These are phyloP conservation scores for Coemansia guatemalensis DNA, from an alignment of 192 early-diverging fungal species.

Conservation along the genomic window DNA sequence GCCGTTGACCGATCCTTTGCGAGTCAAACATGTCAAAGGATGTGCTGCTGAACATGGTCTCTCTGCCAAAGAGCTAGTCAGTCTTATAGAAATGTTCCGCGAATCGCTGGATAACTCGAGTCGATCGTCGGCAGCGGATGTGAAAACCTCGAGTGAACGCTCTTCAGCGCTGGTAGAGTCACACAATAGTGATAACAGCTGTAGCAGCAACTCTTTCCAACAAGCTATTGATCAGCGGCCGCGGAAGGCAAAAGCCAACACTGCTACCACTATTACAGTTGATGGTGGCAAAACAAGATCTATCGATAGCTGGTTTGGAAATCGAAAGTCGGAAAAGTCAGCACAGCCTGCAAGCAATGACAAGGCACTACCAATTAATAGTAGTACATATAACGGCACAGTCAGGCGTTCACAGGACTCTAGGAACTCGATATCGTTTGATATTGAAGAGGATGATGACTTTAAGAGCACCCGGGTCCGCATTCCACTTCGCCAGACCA, in stretches of 20 bases:
- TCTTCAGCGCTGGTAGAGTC: background rate
- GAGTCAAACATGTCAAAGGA: slow-evolving; percentile 15
- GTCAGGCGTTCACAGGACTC: background rate
- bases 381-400: background rate
- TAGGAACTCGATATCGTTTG: slow-evolving; percentile 17
- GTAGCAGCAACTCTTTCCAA: slow-evolving; percentile 1
- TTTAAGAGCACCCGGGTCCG: slow-evolving; percentile 29
- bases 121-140: background rate
- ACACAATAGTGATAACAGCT: background rate
- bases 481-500: slow-evolving; percentile 23
- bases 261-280: background rate
- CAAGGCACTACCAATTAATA: background rate
- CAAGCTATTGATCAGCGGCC: slow-evolving; percentile 6
- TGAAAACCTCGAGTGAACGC: background rate
- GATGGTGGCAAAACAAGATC: background rate
- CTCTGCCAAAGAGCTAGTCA: slow-evolving; percentile 12
- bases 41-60: slow-evolving; percentile 28
- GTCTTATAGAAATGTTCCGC: slow-evolving; percentile 27
- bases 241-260: background rate
- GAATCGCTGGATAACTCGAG: slow-evolving; percentile 28
- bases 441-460: slow-evolving; percentile 32
- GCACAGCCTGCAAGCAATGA: background rate
- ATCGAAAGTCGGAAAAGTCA: background rate
- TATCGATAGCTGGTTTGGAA: slow-evolving; percentile 22
- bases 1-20: slow-evolving; percentile 6